Base-by-base conservation (phyloP, 192 early-diverging fungal genomes). In the Phlyctochytrium planicorne region DNA sequence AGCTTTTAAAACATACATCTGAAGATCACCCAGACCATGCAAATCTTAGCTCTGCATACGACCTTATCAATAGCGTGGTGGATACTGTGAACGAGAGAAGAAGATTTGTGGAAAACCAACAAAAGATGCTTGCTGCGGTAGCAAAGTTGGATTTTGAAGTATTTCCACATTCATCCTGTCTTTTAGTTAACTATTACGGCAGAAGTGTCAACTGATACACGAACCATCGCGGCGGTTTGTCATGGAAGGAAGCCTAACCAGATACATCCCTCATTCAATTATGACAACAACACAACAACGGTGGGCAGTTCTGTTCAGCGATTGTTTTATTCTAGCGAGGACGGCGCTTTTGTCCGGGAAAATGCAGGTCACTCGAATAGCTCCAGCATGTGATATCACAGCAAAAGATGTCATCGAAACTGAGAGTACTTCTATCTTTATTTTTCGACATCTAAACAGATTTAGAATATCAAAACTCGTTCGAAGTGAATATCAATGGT, bases 61-160 rank as follows among this genome's bases (percentile, higher is more conserved):
- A 61, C 25, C 75, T 78, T 34, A 82, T 84, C 59, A 71, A 84
- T 52, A 77, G 72, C 1, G 82, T 84, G 14, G 80, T 84, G 31
- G 76, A 79, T 12, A 77, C 74, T 52, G 73, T 84, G 27, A 84
- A 84, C 59, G 82, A 84, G 52, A 70, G 78, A 36, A 65, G 74
- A 0, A 47, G 76, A 52, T 75, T 75, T 30, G 75, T 75, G 3
- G 82, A 84, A 66, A 69, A 69, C 59, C 69, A 81, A 25, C 74
- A 84, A 53, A 80, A 78, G 64, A 75, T 83, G 71, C 35, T 84
- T 6, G 80, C 82, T 24, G 10, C 4, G 14, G 27, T 57, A 4
- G 27, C 55, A 10, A 10, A 27, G 20, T 27, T 57, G 16, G 55
- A 57, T 10, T 57, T 57, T 57, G 55, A 57, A 10, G 55, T 57